A percentile compares a stretch with the other conserved stretches of the same genome.
These are phyloP conservation scores for Nannizziopsis barbatae DNA, from an alignment of 2,329 filamentous ascomycete species.

Conservation along the genomic window DNA sequence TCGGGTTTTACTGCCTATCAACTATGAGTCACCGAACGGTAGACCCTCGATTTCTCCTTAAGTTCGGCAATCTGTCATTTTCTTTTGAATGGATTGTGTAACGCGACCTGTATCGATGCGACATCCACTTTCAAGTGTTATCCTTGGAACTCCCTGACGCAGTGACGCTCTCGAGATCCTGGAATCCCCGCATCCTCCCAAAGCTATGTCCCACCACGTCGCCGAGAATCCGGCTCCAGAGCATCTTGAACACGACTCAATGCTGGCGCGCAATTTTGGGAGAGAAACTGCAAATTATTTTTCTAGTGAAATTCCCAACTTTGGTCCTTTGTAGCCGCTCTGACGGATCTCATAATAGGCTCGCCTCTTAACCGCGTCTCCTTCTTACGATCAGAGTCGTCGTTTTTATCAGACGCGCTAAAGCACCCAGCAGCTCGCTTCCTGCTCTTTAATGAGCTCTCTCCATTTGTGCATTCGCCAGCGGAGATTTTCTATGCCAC, in stretches of 20 bases:
- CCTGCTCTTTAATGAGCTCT: slow-evolving; percentile 66
- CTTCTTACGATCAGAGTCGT: slow-evolving; percentile 38
- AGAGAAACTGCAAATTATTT: slow-evolving; percentile 43
- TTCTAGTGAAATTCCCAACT: slow-evolving; percentile 30
- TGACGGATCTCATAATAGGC: slow-evolving; percentile 23
- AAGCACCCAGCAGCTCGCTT: slow-evolving; percentile 47
- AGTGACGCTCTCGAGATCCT: too few species aligned
- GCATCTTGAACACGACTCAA: slow-evolving; percentile 48
- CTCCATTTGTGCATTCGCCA: slow-evolving; percentile 55
- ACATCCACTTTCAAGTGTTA: too few species aligned
- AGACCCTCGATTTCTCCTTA: too few species aligned
- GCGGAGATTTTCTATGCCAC: slow-evolving; percentile 56
- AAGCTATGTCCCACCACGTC: slow-evolving; percentile 8
- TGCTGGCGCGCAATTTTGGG: slow-evolving; percentile 40
- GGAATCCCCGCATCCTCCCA: neutral
- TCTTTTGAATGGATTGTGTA: too few species aligned
- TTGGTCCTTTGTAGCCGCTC: neutral
- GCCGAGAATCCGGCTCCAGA: slow-evolving; percentile 43
- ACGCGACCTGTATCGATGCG: too few species aligned
- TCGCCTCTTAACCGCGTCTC: slow-evolving; percentile 42
- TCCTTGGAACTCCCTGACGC: too few species aligned
- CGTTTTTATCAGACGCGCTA: slow-evolving; percentile 39
- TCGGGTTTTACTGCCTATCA: too few species aligned
- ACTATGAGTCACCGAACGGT: too few species aligned
- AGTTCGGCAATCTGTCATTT: too few species aligned